Evolutionary conservation across 2,329 filamentous ascomycete species (phyloP), one percentile per base, ranked within the genome.

Genomic region (Myriangium duriaei): DNA sequence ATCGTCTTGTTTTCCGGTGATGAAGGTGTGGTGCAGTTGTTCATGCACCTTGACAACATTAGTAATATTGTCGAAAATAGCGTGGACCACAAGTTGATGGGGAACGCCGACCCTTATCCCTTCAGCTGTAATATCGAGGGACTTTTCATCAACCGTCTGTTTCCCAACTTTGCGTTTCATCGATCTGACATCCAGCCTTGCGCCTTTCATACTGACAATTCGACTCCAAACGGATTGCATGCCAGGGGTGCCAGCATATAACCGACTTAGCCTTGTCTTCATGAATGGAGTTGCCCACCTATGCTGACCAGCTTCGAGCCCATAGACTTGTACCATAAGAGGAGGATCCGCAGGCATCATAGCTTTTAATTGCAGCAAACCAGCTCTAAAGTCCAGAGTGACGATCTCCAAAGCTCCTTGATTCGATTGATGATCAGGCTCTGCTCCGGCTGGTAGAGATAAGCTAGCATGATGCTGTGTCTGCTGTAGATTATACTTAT

Each of bases 11-110:
- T 79, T 85, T 1, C 82, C 81, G 0, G 85, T 93, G 55, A 75
- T 76, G 65, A 96, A 94, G 9, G 88, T 79, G 59, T 96, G 84
- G 46, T 92, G 82, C n/a, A 98, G 70, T 52, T 98, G 91, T 53
- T 88, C 72, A 11, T 81, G 75, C 2, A 87, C 81, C 59, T 98
- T 98, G 47, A 82, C 63, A 1, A 83, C 77, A 50, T 95, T 98
- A 49, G 83, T 75, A 36, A 92, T 66, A 51, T 96, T 98, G 61
- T 98, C 91, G n/a, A 88, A 81, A 43, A 98, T 80, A 43, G 79
- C 80, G 59, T 91, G 81, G 51, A 96, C 72, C 15, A 92, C 76
- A 49, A 98, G 73, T 50, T 94, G 86, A 59, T 96, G 86, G 2
- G 92, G 91, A 9, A 98, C 78, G 4, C 80, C 85, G 31, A 96